phyloP scores from a whole-genome alignment of 805 yeast genomes.

The Metschnikowia sp. region DNA sequence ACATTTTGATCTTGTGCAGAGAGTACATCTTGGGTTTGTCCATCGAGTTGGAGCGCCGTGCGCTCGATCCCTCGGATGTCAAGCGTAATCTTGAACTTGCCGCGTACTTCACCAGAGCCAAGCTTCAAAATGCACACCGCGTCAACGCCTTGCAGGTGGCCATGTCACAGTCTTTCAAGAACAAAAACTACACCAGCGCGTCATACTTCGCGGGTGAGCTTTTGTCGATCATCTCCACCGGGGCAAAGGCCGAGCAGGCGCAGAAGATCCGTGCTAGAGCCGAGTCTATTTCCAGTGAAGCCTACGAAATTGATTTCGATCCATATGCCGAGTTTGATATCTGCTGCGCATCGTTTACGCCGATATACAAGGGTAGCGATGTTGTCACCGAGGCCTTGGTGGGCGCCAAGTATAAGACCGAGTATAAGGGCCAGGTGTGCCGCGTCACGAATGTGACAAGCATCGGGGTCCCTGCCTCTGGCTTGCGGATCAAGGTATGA shows the following conservation, averaged over 20 bases:
- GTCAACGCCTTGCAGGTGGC: slow-evolving; percentile 92
- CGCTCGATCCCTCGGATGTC: slow-evolving; percentile 63
- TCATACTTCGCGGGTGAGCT: slow-evolving; percentile 86
- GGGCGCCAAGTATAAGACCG: slow-evolving; percentile 79
- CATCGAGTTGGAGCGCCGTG: slow-evolving; percentile 85
- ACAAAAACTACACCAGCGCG: slow-evolving; percentile 85
- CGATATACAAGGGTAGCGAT: slow-evolving; percentile 78
- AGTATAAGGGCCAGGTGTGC: slow-evolving; percentile 77
- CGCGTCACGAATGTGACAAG: slow-evolving; percentile 69
- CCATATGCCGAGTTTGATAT: slow-evolving; percentile 88
- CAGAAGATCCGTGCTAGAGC: slow-evolving; percentile 75
- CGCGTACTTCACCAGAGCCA: slow-evolving; percentile 87
- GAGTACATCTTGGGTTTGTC: slow-evolving; percentile 92
- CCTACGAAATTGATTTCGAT: slow-evolving; percentile 87
- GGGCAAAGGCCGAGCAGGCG: slow-evolving; percentile 87
- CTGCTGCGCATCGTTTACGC: slow-evolving; percentile 83
- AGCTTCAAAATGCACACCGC: slow-evolving; percentile 78
- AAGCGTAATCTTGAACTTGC: slow-evolving; percentile 93
- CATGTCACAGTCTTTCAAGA: slow-evolving; percentile 85
- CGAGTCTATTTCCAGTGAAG: slow-evolving; percentile 79
- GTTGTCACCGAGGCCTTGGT: slow-evolving; percentile 75
- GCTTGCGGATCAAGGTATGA: slow-evolving; percentile 56
- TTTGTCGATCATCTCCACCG: slow-evolving; percentile 63
- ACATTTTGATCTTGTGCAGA: slow-evolving; percentile 68
- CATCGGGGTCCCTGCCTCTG: slow-evolving; percentile 91